Evolutionary conservation across 1,139 yeast genomes (phyloP).

Genomic region (Nadsonia starkeyi-henricii): DNA sequence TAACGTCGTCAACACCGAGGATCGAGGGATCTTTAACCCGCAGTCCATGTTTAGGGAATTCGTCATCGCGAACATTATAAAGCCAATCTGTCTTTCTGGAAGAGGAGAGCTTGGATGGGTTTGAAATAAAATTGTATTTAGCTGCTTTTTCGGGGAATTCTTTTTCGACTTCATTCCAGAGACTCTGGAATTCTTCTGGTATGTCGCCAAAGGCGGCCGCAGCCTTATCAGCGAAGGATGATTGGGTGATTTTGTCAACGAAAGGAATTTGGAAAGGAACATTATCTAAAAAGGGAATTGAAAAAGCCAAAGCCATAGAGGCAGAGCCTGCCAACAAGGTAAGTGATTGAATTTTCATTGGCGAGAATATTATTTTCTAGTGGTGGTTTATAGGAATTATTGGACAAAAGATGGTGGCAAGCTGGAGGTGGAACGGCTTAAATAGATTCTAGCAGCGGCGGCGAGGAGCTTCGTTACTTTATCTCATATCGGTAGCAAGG

Average conservation of each 20-base stretch:
- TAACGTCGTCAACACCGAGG: conserved; percentile 20
- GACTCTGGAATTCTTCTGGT: background rate
- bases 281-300: background rate
- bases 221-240: background rate
- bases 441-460: no score
- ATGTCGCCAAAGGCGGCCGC: background rate
- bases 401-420: no score
- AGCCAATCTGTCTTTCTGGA: background rate
- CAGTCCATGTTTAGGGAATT: conserved; percentile 16
- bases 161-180: background rate
- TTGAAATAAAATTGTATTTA: background rate
- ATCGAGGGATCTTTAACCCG: conserved; percentile 16
- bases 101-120: background rate
- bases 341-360: background rate
- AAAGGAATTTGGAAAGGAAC: background rate
- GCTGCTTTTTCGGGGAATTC: background rate
- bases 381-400: no score
- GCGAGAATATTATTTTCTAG: no score
- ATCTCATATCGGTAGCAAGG: no score
- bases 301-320: background rate
- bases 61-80: background rate
- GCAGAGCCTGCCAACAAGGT: background rate
- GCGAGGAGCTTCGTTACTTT: no score
- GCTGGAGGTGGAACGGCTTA: no score
- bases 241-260: background rate